Evolutionary conservation across 306 rosid species (phyloP), one percentile per base, ranked within the genome.

Genomic region (Arachis stenosperma): DNA sequence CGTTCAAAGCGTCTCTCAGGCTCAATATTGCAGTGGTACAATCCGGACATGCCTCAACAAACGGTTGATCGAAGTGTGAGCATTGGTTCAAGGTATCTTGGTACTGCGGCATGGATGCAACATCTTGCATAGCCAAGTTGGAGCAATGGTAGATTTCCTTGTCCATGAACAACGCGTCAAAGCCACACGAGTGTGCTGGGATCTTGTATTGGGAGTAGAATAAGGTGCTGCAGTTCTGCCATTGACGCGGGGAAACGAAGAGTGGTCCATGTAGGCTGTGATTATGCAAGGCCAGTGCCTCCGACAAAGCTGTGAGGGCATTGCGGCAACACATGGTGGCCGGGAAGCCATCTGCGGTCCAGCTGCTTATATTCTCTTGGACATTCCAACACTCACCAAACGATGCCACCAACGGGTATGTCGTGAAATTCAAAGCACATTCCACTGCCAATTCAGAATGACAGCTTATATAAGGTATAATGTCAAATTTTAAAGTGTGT

Each of bases 291-390:
- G 92, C 90, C 30, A 90, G 33, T 4, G 90, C 96, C 7, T 74
- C 57, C 6, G 96, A 65, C 4, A 88, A 9, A 10, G 84, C 41
- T 2, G 83, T 68, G 5, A 89, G 84, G 52, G 82, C 84, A 12
- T 89, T 87, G 3, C 90, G 85, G 53, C 98, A 93, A 82, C 98
- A 93, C 0, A 82, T 50, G 2, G 81, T 86, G 8, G 58, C 53
- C 1, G 84, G 85, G 67, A 84, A 75, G 12, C 81, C 80, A 7
- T 72, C 73, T 61, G 75, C 55, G 6, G 73, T 70, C 98, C 97
- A 93, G 0, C 15, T 14, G 15, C 5, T 53, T 50, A 87, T 69
- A 6, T 52, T 54, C 48, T 71, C 84, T 13, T 62, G 67, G 15
- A 64, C 76, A 14, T 2, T 6, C 6, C 61, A 43, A 59, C 97